Evolutionary conservation across 768 basidiomycete genomes (phyloP).

Genomic region (Mycena latifolia): DNA sequence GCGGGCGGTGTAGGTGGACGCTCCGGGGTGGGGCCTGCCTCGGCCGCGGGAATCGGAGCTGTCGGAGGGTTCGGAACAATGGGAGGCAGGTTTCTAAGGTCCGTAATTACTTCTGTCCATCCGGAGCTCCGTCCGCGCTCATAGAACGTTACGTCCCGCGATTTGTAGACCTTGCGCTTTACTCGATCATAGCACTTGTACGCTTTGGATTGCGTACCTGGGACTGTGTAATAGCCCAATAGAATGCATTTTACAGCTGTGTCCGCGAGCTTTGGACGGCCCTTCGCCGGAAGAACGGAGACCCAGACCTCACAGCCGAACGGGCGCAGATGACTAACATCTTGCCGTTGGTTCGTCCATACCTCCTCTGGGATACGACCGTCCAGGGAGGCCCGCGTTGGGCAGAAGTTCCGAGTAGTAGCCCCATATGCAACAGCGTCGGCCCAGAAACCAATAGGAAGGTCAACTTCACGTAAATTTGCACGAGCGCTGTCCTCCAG

Average conservation of each 20-base stretch:
- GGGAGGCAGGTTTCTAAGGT: conserved; percentile 11
- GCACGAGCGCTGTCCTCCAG: conserved; percentile 4
- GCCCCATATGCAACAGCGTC: conserved; percentile 5
- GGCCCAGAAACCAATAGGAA: conserved; percentile 10
- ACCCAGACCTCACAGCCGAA: conserved; percentile 8
- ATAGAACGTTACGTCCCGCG: conserved; percentile 5
- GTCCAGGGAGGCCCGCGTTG: conserved; percentile 6
- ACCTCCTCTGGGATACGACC: conserved; percentile 11
- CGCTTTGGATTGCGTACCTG: neutral
- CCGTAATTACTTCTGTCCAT: conserved; percentile 6
- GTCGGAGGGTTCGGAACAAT: neutral
- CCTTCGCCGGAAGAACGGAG: neutral
- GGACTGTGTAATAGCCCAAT: neutral
- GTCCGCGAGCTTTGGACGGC: neutral
- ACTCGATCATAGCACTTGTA: conserved; percentile 9
- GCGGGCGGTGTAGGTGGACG: no score
- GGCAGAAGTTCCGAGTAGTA: neutral
- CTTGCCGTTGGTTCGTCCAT: neutral
- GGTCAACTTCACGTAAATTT: neutral
- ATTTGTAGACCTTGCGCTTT: conserved; percentile 3
- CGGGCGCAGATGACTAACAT: conserved; percentile 5
- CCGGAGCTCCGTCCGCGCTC: conserved; percentile 6
- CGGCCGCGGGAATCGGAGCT: neutral
- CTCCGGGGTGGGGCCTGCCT: neutral
- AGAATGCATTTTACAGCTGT: conserved; percentile 3